Conservation (phyloP, 73 alveolate genomes). For the Strombidium stylifer region DNA sequence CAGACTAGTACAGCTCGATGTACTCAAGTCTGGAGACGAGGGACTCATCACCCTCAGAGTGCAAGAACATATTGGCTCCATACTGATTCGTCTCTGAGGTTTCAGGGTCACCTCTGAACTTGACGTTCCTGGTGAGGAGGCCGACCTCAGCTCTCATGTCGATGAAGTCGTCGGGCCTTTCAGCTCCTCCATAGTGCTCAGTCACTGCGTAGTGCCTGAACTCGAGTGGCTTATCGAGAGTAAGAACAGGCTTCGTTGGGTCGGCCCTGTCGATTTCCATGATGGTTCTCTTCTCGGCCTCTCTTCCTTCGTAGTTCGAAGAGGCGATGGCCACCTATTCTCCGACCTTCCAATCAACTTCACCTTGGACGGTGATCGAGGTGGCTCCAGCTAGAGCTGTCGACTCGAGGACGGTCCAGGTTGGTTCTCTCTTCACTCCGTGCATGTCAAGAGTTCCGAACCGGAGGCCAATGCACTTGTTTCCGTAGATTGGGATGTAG, state of each 20-base stretch:
- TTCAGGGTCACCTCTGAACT: constrained; percentile 66
- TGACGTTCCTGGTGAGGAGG: constrained; percentile 70
- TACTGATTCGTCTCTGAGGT: constrained; percentile 36
- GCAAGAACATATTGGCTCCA: constrained; percentile 83
- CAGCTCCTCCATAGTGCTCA: constrained; percentile 18
- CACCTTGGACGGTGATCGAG: constrained; percentile 2
- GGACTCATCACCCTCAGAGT: constrained; percentile 60
- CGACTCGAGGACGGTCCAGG: constrained; percentile 62
- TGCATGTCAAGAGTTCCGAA: constrained; percentile 53
- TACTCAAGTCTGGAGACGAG: constrained; percentile 66
- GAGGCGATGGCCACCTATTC: constrained; percentile 57
- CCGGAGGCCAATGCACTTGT: constrained; percentile 51
- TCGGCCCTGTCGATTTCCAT: constrained; percentile 2
- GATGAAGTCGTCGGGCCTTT: constrained; percentile 10
- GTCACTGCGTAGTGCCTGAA: constrained; percentile 53
- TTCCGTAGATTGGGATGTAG: constrained; percentile 60
- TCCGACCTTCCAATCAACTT: constrained; percentile 65
- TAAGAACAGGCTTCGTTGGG: constrained; percentile 5
- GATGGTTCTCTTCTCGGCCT: constrained; percentile 54
- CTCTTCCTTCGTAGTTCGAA: constrained; percentile 13
- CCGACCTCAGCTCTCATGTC: constrained; percentile 87
- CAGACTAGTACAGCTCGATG: constrained; percentile 72
- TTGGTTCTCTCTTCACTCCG: constrained; percentile 39
- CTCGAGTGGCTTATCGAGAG: constrained; percentile 15
- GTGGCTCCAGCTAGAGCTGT: constrained; percentile 61